phyloP scores from a whole-genome alignment of 2,329 filamentous ascomycete species.

The Fusarium succisae region DNA sequence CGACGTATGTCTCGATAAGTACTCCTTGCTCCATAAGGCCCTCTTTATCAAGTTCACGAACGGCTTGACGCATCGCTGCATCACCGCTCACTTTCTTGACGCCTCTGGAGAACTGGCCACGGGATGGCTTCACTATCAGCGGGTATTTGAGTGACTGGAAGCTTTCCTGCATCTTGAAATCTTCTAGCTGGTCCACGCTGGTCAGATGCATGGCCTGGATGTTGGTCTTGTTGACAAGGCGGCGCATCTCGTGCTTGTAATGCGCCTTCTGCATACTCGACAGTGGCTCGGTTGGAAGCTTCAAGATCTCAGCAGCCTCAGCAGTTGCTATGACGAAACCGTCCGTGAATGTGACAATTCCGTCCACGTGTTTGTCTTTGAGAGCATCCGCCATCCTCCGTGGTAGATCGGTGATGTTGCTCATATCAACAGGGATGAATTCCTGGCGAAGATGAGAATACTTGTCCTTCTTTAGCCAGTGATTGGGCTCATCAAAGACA shows the following conservation, averaged over 20 bases:
- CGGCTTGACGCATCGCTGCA: not conserved
- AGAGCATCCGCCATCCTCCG: not conserved
- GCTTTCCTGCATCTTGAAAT: not conserved
- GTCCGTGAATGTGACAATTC: not conserved
- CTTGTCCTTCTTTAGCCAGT: not conserved
- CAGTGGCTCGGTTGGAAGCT: not conserved
- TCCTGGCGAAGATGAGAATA: not conserved
- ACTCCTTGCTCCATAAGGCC: not conserved
- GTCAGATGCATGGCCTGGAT: not conserved
- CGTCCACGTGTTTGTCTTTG: not conserved
- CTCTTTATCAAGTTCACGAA: not conserved
- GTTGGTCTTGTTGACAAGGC: not conserved
- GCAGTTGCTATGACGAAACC: not conserved
- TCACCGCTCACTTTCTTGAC: not conserved
- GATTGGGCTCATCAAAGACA: not conserved
- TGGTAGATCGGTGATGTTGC: not conserved
- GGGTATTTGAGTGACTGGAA: not conserved
- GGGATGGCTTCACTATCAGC: not conserved
- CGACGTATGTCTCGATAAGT: not conserved
- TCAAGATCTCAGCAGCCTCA: not conserved
- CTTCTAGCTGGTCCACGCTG: not conserved
- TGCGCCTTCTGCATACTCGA: not conserved
- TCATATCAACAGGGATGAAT: not conserved
- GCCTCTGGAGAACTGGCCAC: not conserved
- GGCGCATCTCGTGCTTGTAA: not conserved